Evolutionary conservation across 768 basidiomycete species (phyloP), one percentile per base, ranked within the genome.

Genomic region (Flagelloscypha sp.): DNA sequence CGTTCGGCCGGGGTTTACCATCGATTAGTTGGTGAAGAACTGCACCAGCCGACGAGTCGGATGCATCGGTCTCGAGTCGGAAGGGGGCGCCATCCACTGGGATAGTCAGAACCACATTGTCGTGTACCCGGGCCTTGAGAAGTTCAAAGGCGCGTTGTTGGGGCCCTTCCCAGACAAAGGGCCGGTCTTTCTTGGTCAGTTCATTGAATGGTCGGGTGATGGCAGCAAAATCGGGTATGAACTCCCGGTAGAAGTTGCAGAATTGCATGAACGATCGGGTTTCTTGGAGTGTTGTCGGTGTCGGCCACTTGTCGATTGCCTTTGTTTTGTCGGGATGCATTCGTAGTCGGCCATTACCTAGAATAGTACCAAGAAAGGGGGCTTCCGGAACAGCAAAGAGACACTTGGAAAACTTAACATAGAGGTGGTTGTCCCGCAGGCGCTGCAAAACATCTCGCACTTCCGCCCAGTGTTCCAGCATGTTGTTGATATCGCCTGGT

Each of bases 181-280:
- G 2, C 13, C 19, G 13, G 9, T 35, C 33, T 11, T 57, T 58
- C 7, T 40, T 27, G 1, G 46, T 53, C 11, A 56, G 41, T 5
- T 28, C 18, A 20, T 27, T 28, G 0, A 66, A 33, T 0, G 53
- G 56, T 10, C 40, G 15, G 5, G 57, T 40, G 2, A 58, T 48
- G 0, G 45, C 6, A 0, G 60, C 48, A 37, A 57, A 72, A 0
- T 48, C 31, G 0, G 22, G 1, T 6, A 66, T 56, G 37, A 65
- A 66, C 0, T 42, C 13, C 1, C 50, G 28, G 24, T 64, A 67
- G 37, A 59, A 67, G 23, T 64, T 64, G 0, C 39, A 18, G 23
- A 72, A 70, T 0, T 67, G 60, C 0, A 69, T 40, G 37, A 72
- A 74, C 8, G 49, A 47, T 34, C 61, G 63, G 0, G 68, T 17